Evolutionary conservation across 2,329 filamentous ascomycete genomes (phyloP), one percentile per base, ranked within the genome.

Genomic region (Mollisiaceae sp.): DNA sequence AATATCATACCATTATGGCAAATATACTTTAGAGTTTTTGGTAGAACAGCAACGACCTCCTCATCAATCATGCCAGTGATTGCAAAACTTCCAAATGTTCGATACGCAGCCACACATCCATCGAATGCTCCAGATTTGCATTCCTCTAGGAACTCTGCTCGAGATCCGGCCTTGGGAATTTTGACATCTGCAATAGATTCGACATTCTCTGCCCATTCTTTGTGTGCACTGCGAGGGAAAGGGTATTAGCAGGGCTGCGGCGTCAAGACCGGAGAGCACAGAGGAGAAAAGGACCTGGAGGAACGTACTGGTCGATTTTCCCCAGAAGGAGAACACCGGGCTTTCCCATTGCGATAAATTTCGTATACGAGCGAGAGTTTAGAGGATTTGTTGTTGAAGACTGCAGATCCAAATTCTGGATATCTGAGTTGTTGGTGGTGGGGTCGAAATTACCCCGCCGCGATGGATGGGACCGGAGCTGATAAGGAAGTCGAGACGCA

Each of bases 41-140:
- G 86, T 22, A 89, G 77, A 1, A 77, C 82, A 52, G 82, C 77
- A 41, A 94, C 78, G n/a, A 95, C 78, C 76, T 92, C 90, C 54
- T 82, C 82, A 75, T 96, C 91, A 67, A 95, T 80, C 22, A 80
- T 78, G 1, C 93, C 93, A 0, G 91, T 94, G 64, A 89, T 81
- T 14, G 74, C 74, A 50, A 85, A 80, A 38, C 88, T 91, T 54
- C 77, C 78, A 71, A 93, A 92, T 15, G 91, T 94, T 62, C 92
- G 86, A 78, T 91, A 95, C 35, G 85, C 83, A 43, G 85, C 89
- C 22, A 84, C 74, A 38, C 89, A 85, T 67, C 86, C 88, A 69
- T 92, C 86, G n/a, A 93, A 81, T 38, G 82, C 81, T 22, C 91
- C 91, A 22, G 84, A 82, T 58, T 80, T 79, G 76, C 86, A 89